phyloP scores from a whole-genome alignment of 164 flowering plant species.

The Magnolia changhungtana region DNA sequence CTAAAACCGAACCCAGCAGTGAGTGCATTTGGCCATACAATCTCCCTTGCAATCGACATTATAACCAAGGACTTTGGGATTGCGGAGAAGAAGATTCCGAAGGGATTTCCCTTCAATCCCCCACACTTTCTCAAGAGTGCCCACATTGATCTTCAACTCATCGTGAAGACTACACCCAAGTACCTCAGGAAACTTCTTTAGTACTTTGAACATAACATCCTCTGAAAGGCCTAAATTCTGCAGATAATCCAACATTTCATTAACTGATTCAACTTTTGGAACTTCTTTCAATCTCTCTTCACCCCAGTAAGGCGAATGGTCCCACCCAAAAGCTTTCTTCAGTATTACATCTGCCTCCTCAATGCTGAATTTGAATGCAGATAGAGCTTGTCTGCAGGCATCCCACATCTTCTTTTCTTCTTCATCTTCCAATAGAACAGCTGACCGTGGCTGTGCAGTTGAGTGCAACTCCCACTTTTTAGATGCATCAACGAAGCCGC shows the following conservation, averaged over 20 bases:
- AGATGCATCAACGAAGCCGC: conserved; percentile 9
- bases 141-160: conserved; percentile 63
- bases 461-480: conserved; percentile 54
- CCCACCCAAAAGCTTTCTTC: conserved; percentile 85
- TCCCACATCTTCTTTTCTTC: conserved; percentile 72
- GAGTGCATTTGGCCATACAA: conserved; percentile 84
- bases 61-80: conserved; percentile 86
- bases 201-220: conserved; percentile 69
- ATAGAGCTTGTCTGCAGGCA: conserved; percentile 54
- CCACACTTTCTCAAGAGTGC: conserved; percentile 63
- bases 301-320: conserved; percentile 92
- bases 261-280: conserved; percentile 53
- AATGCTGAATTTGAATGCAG: conserved; percentile 39
- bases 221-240: conserved; percentile 65
- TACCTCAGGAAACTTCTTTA: conserved; percentile 94
- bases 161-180: conserved; percentile 81
- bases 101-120: conserved; percentile 78
- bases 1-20: conserved; percentile 97
- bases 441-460: conserved; percentile 29
- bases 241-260: conserved; percentile 52
- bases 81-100: conserved; percentile 72
- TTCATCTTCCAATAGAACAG: conserved; percentile 25
- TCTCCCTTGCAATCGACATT: conserved; percentile 94
- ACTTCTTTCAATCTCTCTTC: conserved; percentile 70
- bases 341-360: conserved; percentile 73